Base-by-base conservation (phyloP, 441 rosid species). In the Jatropha podagrica region DNA sequence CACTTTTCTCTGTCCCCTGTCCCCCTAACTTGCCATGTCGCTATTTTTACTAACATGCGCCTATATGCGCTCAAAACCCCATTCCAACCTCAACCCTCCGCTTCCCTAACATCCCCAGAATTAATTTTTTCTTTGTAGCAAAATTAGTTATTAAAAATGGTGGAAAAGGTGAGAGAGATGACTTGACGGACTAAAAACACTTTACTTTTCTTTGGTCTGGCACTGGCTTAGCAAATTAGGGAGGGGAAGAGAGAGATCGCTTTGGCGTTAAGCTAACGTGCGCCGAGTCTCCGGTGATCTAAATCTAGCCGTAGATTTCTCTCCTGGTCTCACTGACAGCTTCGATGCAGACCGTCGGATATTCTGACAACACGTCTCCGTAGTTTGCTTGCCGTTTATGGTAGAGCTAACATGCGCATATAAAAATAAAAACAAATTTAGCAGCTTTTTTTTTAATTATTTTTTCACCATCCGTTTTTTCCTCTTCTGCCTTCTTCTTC, bases 11-110 rank as follows among this genome's bases (percentile, higher is more conserved):
- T 18, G 42, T 20, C 76, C 63, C 1, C 49, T 32, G 75, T 72
- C 65, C 65, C 60, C 67, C 17, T 6, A 58, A 74, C 54, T 4
- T 79, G 72, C 92, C 94, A 88, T 90, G 88, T 88, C 86, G 37
- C 10, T 68, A 17, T 0, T 54, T 61, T 49, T 5, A n/a, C 84
- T 81, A 87, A 68, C 79, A 23, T 87, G 23, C 68, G 41, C 68
- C 10, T 0, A 0, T 0, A 1, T 14, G 76, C 74, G 70, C 80
- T 72, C 66, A 76, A 69, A 82, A 76, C 78, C 66, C 69, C 37
- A 10, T 51, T 4, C 18, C n/a, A 9, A 5, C 40, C 52, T 69
- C 69, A 12, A 41, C 87, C 89, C 74, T 86, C 76, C 72, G 5
- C 20, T 52, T 17, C 58, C 46, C 51, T 26, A 14, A 37, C 27